phyloP scores from a whole-genome alignment of 352 stramenopile genomes.

The Phytophthora cactorum region DNA sequence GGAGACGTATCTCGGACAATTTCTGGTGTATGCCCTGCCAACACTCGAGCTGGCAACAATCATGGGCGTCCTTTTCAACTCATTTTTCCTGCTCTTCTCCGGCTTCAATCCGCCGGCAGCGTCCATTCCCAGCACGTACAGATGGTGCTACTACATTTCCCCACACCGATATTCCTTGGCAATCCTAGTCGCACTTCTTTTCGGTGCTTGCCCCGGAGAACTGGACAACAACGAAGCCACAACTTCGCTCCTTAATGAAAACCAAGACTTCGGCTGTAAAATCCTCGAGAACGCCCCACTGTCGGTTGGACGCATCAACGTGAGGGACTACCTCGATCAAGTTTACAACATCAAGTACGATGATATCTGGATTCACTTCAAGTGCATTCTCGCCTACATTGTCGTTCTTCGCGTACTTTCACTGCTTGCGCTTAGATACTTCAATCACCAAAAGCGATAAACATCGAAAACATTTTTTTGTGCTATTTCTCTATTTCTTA shows the following conservation, averaged over 20 bases:
- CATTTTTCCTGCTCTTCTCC: conserved; percentile 50
- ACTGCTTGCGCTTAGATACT: conserved; percentile 10
- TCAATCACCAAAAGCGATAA: conserved; percentile 24
- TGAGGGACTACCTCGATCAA: conserved; percentile 30
- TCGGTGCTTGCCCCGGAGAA: neutral
- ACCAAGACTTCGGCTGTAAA: conserved; percentile 7
- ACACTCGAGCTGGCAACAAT: conserved; percentile 19
- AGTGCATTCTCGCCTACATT: conserved; percentile 31
- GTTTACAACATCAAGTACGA: conserved; percentile 41
- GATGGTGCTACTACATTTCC: conserved; percentile 49
- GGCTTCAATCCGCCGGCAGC: conserved; percentile 52
- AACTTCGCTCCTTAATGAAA: neutral
- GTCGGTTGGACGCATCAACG: conserved; percentile 8
- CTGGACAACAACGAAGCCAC: conserved; percentile 8
- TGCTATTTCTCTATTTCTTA: neutral
- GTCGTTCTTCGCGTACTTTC: conserved; percentile 19
- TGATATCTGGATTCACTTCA: conserved; percentile 30
- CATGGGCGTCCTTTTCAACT: conserved; percentile 18
- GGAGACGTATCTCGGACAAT: conserved; percentile 36
- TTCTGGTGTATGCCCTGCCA: conserved; percentile 22
- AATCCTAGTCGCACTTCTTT: conserved; percentile 1
- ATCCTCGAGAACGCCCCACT: conserved; percentile 13
- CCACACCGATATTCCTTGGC: conserved; percentile 1
- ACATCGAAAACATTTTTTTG: neutral
- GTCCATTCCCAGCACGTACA: conserved; percentile 47